Evolutionary conservation across 2,329 filamentous ascomycete genomes (phyloP), one percentile per base, ranked within the genome.

Genomic region (Thermoascus crustaceus): DNA sequence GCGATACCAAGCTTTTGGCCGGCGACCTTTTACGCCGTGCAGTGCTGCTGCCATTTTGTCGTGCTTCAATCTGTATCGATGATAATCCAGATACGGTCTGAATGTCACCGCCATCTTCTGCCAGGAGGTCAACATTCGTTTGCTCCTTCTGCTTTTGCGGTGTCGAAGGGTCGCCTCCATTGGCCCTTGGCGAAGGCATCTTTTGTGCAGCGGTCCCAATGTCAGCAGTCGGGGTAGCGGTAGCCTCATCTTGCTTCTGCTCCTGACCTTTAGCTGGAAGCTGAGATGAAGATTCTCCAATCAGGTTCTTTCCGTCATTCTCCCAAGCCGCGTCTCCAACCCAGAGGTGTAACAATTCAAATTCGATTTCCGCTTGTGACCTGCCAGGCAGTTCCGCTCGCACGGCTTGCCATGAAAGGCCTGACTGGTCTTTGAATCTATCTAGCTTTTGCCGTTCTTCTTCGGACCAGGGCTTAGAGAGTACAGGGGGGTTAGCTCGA

Each of bases 341-440:
- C 54, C 55, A 61, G 16, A 53, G 43, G 34, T 48, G 46, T 37
- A 62, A 40, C 35, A 60, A 37, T 32, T 60, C 50, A 38, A 53
- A 54, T 35, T 62, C 57, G 19, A 59, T 46, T 34, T 59, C 57
- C 13, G 46, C 38, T 27, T 44, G 43, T 10, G 52, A 48, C 14
- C 57, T 51, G 19, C 46, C 43, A 5, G 52, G 53, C n/a, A 62
- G 36, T n/a, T 41, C 38, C 11, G 37, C 35, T 26, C 46, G 47
- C 20, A 61, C 49, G 13, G 42, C 43, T 38, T 39, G 13, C 58
- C 58, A 61, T 24, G 46, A 47, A n/a, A 60, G 42, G 32, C 47
- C 54, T 10, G 42, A 35, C 34, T 49, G 36, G 31, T 50, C 43
- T 39, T 50, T 52, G 2, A 61, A 37, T 4, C 32, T 29, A 17